Evolutionary conservation across 306 rosid species (phyloP).

Genomic region (Lathyrus oleraceus): DNA sequence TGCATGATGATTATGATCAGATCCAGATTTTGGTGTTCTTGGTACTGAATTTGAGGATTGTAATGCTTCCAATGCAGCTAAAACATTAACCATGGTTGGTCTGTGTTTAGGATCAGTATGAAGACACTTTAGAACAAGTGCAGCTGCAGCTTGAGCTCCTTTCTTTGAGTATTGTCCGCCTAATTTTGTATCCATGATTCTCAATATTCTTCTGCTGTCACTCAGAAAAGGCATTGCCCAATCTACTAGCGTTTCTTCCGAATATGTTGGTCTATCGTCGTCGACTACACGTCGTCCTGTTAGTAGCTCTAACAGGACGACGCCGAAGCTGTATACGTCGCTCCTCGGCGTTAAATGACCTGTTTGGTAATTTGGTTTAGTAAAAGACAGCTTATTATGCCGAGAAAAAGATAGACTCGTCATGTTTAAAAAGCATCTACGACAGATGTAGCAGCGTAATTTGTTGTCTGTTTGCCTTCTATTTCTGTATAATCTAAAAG

Average conservation of each 20-base stretch:
- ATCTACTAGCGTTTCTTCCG: slow-evolving; percentile 74
- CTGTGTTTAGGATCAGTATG: slow-evolving; percentile 64
- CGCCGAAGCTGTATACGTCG: slow-evolving; percentile 93
- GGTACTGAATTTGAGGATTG: slow-evolving; percentile 46
- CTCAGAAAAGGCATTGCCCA: slow-evolving; percentile 79
- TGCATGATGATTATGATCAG: slow-evolving; percentile 27
- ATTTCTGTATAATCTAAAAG: too few species aligned
- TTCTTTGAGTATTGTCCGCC: slow-evolving; percentile 88
- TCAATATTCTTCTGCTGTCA: slow-evolving; percentile 61
- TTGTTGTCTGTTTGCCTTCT: too few species aligned
- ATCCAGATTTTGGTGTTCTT: slow-evolving; percentile 41
- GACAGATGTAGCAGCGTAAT: too few species aligned
- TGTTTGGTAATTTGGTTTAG: slow-evolving; percentile 32
- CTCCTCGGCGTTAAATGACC: slow-evolving; percentile 88
- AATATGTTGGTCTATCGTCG: slow-evolving; percentile 46
- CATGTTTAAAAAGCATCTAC: background rate
- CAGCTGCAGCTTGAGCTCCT: slow-evolving; percentile 79
- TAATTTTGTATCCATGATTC: slow-evolving; percentile 80
- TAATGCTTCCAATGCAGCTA: slow-evolving; percentile 60
- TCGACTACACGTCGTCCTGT: slow-evolving; percentile 70
- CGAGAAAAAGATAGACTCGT: background rate
- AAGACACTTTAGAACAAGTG: slow-evolving; percentile 69
- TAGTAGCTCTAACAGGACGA: slow-evolving; percentile 73
- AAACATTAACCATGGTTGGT: slow-evolving; percentile 68
- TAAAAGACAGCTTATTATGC: slow-evolving; percentile 1